A percentile compares a stretch with the other conserved stretches of the same genome.
These are phyloP conservation scores for Coemansia sp. DNA, from an alignment of 192 early-diverging fungal species.

Conservation along the genomic window DNA sequence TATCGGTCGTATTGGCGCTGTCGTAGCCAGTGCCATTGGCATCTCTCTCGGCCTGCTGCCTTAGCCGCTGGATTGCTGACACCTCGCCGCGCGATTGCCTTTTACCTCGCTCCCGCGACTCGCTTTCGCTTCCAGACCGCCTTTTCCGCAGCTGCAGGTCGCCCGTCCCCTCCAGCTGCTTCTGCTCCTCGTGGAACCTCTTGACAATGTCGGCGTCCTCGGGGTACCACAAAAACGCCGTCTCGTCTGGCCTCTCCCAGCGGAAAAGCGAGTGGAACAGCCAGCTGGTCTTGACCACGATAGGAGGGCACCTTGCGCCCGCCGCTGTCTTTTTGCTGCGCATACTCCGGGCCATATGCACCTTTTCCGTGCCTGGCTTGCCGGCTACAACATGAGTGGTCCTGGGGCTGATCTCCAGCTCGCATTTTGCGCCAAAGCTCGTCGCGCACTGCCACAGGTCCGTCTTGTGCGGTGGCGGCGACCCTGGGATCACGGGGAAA, in stretches of 20 bases:
- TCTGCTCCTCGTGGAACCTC: constrained; percentile 4
- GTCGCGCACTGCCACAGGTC: constrained; percentile 80
- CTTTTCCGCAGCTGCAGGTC: neutral
- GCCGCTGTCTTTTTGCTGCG: constrained; percentile 55
- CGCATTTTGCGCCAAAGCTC: constrained; percentile 81
- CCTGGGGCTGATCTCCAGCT: constrained; percentile 53
- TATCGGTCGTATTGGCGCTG: constrained; percentile 47
- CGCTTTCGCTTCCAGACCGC: neutral
- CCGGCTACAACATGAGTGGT: constrained; percentile 90
- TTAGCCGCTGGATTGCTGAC: constrained; percentile 23
- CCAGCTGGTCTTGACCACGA: constrained; percentile 53
- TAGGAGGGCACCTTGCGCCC: constrained; percentile 55
- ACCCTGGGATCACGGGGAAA: constrained; percentile 61
- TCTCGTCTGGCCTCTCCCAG: constrained; percentile 72
- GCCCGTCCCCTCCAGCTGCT: neutral
- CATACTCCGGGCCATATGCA: constrained; percentile 41
- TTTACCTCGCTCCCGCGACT: constrained; percentile 2
- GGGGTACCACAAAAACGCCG: constrained; percentile 54
- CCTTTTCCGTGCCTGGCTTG: constrained; percentile 76
- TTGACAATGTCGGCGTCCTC: constrained; percentile 28
- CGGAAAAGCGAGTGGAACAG: constrained; percentile 66
- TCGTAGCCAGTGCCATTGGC: constrained; percentile 32
- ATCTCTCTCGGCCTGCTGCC: constrained; percentile 15
- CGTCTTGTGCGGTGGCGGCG: constrained; percentile 57
- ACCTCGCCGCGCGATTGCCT: constrained; percentile 18